Percentiles rank a stretch among this genome's conserved stretches.
Evolutionary conservation across 306 rosid genomes (phyloP).

Genomic region (Sindora glabra): DNA sequence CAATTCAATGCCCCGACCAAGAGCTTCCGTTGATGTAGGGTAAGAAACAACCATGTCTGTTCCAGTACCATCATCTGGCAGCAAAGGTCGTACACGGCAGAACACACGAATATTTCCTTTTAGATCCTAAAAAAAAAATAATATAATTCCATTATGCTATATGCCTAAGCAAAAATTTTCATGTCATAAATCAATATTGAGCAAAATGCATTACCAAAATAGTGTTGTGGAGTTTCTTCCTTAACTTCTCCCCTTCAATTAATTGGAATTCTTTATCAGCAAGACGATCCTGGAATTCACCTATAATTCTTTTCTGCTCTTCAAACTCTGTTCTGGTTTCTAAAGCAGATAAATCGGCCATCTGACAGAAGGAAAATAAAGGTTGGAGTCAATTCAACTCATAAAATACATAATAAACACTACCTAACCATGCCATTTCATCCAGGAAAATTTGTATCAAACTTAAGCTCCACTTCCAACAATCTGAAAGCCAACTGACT

Average conservation of each 20-base stretch:
- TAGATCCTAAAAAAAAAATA: conserved; percentile 49
- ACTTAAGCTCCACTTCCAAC: too few relatives aligned
- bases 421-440: too few relatives aligned
- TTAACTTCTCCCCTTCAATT: conserved; percentile 67
- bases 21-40: conserved; percentile 74
- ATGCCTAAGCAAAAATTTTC: too few relatives aligned
- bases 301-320: conserved; percentile 42
- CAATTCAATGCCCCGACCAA: conserved; percentile 79
- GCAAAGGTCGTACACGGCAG: conserved; percentile 85
- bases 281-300: conserved; percentile 50
- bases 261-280: conserved; percentile 62
- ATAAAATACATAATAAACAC: too few relatives aligned
- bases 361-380: conserved; percentile 31
- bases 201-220: conserved; percentile 51
- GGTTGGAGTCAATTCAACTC: neutral
- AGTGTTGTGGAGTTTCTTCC: conserved; percentile 80
- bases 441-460: too few relatives aligned
- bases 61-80: conserved; percentile 68
- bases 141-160: neutral
- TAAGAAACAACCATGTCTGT: conserved; percentile 58
- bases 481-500: too few relatives aligned
- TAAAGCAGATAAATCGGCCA: conserved; percentile 52
- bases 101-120: conserved; percentile 96
- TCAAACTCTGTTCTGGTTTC: conserved; percentile 53
- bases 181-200: neutral